These are phyloP conservation scores for Xylaria sp. DNA, from an alignment of 2,329 filamentous ascomycete genomes.

Conservation along the genomic window DNA sequence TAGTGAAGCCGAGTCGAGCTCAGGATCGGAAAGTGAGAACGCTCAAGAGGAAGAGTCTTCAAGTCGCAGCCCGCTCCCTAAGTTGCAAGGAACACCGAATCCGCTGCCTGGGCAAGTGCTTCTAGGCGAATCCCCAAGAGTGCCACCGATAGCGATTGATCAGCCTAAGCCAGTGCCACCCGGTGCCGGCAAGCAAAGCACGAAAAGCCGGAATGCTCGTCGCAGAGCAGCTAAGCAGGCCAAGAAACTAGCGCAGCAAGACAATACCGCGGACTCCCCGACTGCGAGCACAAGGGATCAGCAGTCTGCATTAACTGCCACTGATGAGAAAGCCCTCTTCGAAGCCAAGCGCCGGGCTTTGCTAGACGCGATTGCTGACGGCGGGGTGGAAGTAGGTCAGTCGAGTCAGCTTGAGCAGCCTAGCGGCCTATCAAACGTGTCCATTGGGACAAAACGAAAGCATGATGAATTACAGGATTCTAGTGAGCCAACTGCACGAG, in stretches of 20 bases:
- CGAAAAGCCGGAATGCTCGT: slow-evolving; percentile 56
- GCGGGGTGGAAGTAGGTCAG: slow-evolving; percentile 52
- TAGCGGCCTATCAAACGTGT: slow-evolving; percentile 4
- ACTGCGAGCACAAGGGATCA: neutral
- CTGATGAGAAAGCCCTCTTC: slow-evolving; percentile 46
- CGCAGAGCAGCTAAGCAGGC: slow-evolving; percentile 45
- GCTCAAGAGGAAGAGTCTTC: neutral
- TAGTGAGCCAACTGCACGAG: slow-evolving; percentile 1
- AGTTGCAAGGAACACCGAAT: neutral
- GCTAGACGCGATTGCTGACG: slow-evolving; percentile 52
- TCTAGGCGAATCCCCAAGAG: slow-evolving; percentile 6
- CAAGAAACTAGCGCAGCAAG: slow-evolving; percentile 30
- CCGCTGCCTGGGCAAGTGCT: neutral
- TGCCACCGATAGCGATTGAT: neutral
- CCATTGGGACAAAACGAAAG: slow-evolving; percentile 30
- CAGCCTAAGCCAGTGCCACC: slow-evolving; percentile 32
- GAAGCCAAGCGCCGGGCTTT: slow-evolving; percentile 54
- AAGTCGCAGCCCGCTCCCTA: neutral
- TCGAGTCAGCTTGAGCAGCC: slow-evolving; percentile 11
- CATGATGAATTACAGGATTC: slow-evolving; percentile 10
- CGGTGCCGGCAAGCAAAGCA: slow-evolving; percentile 44
- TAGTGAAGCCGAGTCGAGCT: slow-evolving; percentile 14
- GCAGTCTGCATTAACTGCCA: slow-evolving; percentile 8
- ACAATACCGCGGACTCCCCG: neutral
- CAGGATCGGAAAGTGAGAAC: slow-evolving; percentile 14